Conservation (phyloP, 768 basidiomycete genomes). For the Hydnomerulius pinastri region DNA sequence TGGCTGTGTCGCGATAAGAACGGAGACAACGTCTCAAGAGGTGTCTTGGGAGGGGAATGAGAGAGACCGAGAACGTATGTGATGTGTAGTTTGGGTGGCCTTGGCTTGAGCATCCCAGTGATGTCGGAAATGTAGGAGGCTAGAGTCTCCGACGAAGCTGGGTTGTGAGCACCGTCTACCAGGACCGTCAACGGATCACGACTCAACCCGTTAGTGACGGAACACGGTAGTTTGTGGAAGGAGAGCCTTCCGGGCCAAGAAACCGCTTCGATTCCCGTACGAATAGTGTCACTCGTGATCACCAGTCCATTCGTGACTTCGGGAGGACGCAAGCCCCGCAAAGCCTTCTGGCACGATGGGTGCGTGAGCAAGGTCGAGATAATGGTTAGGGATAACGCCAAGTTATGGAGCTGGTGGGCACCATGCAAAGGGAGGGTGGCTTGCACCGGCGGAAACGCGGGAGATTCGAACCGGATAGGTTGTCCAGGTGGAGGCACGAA, state of each 20-base stretch:
- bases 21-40: constrained; percentile 67
- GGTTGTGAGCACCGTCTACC: constrained; percentile 94
- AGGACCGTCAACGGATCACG: constrained; percentile 47
- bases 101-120: constrained; percentile 24
- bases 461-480: constrained; percentile 43
- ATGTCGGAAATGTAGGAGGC: constrained; percentile 55
- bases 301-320: constrained; percentile 16
- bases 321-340: constrained; percentile 12
- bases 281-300: constrained; percentile 53
- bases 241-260: constrained; percentile 86
- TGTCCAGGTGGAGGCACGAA: constrained; percentile 40
- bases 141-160: constrained; percentile 70
- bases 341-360: constrained; percentile 28
- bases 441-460: constrained; percentile 47
- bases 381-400: constrained; percentile 66
- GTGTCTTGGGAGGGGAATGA: constrained; percentile 83
- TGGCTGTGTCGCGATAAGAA: constrained; percentile 51
- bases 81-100: constrained; percentile 37
- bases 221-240: constrained; percentile 47
- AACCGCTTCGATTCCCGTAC: constrained; percentile 56
- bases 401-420: constrained; percentile 82
- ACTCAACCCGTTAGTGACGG: constrained; percentile 14
- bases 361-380: constrained; percentile 57
- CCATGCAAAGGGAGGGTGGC: constrained; percentile 71
- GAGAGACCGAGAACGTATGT: constrained; percentile 85